phyloP scores from a whole-genome alignment of 495 filamentous ascomycete genomes.

The Entonaema liquescens region DNA sequence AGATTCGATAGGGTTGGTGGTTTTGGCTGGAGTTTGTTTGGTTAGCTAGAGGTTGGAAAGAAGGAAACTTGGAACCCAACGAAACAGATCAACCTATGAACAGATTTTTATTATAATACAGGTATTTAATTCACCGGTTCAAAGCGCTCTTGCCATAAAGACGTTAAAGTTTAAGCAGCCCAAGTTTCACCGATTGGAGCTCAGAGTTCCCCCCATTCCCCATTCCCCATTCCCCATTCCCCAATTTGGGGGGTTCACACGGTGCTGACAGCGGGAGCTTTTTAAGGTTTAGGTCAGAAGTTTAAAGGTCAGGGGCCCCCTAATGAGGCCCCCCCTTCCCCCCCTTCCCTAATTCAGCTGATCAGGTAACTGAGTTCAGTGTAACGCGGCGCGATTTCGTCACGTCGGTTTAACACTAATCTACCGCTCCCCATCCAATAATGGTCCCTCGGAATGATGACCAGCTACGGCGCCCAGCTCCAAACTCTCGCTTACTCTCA shows the following conservation, averaged over 20 bases:
- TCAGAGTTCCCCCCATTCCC: too few relatives aligned
- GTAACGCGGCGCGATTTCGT: constrained; percentile 33
- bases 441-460: constrained; percentile 51
- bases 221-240: too few relatives aligned
- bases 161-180: not conserved
- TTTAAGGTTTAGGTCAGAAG: constrained; percentile 17
- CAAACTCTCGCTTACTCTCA: constrained; percentile 54
- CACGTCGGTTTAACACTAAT: constrained; percentile 7
- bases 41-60: not conserved
- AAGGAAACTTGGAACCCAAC: not conserved
- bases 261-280: not conserved
- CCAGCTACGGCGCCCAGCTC: constrained; percentile 45
- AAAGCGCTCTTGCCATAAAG: not conserved
- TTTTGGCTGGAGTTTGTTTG: not conserved
- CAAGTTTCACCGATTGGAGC: not conserved
- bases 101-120: not conserved
- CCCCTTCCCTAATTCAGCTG: not conserved
- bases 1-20: not conserved
- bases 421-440: constrained; percentile 26
- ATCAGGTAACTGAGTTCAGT: not conserved
- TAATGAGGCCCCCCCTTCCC: not conserved
- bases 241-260: not conserved
- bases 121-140: not conserved
- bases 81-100: not conserved
- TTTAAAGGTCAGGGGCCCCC: constrained; percentile 2